Base-by-base conservation (phyloP, 495 filamentous ascomycete genomes). In the Jackrogersella multiformis region DNA sequence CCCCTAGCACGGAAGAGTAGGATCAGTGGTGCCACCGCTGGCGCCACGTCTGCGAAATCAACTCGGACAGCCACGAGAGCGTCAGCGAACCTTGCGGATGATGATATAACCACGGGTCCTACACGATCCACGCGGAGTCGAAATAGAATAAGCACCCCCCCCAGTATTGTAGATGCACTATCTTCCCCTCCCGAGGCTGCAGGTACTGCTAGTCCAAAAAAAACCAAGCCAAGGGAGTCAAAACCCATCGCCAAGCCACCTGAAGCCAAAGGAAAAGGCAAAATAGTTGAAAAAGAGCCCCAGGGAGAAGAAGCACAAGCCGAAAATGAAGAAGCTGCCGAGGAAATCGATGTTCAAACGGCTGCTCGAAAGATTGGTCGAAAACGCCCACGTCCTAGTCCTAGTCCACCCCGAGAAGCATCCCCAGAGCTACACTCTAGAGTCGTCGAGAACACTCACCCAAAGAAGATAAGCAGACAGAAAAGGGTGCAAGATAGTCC, bases 1-100 rank as follows among this genome's bases (percentile, higher is more conserved):
- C 80, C 80, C 5, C 56, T 80, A 39, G 76, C 73, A 68, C 70
- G 77, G 38, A 76, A 75, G 56, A 66, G 70, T 20, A 75, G 73
- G 36, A 60, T 60, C n/a, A 77, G 74, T 52, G 73, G 38, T 34
- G 59, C 56, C 15, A 62, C 69, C 16, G n/a, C 38, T 13, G 64
- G 52, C 26, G 68, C 49, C 26, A 15, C 24, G 59, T 57, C 39
- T 13, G 53, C 45, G 12, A 64, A 66, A 46, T 73, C 73, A 24
- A 56, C 60, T 9, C 66, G 67, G 34, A 49, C 73, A 20, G 60
- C 24, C 6, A 13, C 30, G 18, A 66, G 60, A 42, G 45, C 53
- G 35, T 66, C 68, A 10, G 30, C 62, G 13, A 60, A 42, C 10
- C 54, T 56, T 5, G 49, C 38, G 24, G 23, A 46, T 2, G 61